phyloP scores from a whole-genome alignment of 768 basidiomycete species.

The Amanita pseudoporphyria region DNA sequence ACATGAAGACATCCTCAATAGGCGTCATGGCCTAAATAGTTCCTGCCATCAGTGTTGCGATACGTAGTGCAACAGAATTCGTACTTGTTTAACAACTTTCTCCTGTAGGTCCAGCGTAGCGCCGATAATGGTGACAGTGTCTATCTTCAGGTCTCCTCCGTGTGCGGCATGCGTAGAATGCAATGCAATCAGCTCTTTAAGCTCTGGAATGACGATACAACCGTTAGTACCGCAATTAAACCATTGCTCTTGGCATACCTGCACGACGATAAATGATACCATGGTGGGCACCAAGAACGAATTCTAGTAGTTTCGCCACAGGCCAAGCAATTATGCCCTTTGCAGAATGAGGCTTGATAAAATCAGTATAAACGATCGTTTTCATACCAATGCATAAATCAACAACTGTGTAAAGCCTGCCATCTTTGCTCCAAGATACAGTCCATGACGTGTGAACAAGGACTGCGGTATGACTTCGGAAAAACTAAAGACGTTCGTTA shows the following conservation, averaged over 20 bases:
- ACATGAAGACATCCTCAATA: conserved; percentile 75
- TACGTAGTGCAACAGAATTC: conserved; percentile 5
- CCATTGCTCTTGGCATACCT: conserved; percentile 22
- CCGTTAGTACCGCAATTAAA: not conserved
- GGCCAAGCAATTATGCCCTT: conserved; percentile 79
- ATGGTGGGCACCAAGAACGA: conserved; percentile 72
- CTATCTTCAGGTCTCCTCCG: conserved; percentile 78
- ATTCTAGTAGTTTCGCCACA: conserved; percentile 73
- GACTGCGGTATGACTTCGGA: conserved; percentile 90
- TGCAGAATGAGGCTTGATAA: not conserved
- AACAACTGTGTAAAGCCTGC: conserved; percentile 57
- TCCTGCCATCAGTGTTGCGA: not conserved
- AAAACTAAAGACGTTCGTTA: conserved; percentile 39
- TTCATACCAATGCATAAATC: conserved; percentile 53
- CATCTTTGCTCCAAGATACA: conserved; percentile 85
- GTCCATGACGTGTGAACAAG: conserved; percentile 83
- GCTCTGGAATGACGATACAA: conserved; percentile 29
- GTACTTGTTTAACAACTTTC: conserved; percentile 65
- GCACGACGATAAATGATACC: conserved; percentile 85
- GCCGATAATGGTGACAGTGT: conserved; percentile 86
- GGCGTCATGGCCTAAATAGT: conserved; percentile 70
- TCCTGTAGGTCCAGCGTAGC: conserved; percentile 85
- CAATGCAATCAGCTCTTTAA: conserved; percentile 88
- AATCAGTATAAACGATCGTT: not conserved
- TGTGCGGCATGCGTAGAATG: conserved; percentile 64